A percentile compares a stretch with the other conserved stretches of the same genome.
phyloP scores from a whole-genome alignment of 1,284 basidiomycete genomes.

The Cryptococcus sp. region DNA sequence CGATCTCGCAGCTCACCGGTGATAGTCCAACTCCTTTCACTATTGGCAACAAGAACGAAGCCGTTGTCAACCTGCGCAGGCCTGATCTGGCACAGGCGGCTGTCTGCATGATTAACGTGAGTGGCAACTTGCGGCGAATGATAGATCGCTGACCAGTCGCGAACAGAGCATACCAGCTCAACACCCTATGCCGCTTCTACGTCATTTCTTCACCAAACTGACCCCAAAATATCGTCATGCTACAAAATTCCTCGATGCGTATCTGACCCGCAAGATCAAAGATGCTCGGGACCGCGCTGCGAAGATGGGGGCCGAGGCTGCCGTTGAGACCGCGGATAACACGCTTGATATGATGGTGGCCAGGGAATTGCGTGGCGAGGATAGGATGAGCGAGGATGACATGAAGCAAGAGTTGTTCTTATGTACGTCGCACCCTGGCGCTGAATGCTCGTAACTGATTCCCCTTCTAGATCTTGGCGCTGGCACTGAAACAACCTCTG shows the following conservation, averaged over 20 bases:
- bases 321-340: slow-evolving; percentile 34
- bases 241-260: slow-evolving; percentile 14
- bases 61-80: slow-evolving; percentile 16
- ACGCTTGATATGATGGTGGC: slow-evolving; percentile 39
- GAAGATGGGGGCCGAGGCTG: slow-evolving; percentile 21
- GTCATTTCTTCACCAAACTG: slow-evolving; percentile 12
- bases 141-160: no score
- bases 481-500: slow-evolving; percentile 32
- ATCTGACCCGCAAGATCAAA: slow-evolving; percentile 20
- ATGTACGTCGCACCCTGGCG: slow-evolving; percentile 19
- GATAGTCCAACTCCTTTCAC: background rate
- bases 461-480: slow-evolving; percentile 28
- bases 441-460: background rate
- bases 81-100: slow-evolving; percentile 22
- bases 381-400: slow-evolving; percentile 30
- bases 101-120: slow-evolving; percentile 24
- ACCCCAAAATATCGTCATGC: slow-evolving; percentile 23
- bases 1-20: slow-evolving; percentile 12
- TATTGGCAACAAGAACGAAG: slow-evolving; percentile 16
- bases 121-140: slow-evolving; percentile 1
- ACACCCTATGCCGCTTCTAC: slow-evolving; percentile 25
- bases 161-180: no score
- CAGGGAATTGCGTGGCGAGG: slow-evolving; percentile 29
- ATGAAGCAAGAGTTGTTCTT: slow-evolving; percentile 37
- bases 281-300: slow-evolving; percentile 22